Base-by-base conservation (phyloP, 2,329 filamentous ascomycete genomes). In the Thermoascus crustaceus region DNA sequence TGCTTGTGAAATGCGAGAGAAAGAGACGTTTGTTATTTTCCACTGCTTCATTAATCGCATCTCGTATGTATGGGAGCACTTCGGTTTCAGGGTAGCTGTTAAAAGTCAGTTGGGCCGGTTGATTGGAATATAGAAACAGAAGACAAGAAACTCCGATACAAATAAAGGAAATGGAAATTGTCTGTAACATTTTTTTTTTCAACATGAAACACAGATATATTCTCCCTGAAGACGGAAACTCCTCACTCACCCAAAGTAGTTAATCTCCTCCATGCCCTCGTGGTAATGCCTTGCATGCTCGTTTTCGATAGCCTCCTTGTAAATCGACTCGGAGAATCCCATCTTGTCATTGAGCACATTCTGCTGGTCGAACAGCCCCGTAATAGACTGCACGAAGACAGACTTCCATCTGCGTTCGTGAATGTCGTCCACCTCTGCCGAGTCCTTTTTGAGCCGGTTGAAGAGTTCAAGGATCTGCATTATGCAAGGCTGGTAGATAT, bases 231-330 rank as follows among this genome's bases (percentile, higher is more conserved):
- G 9, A 26, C 19, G 47, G 34, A 47, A n/a, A n/a, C n/a, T n/a
- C n/a, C n/a, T n/a, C n/a, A 25, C 51, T 34, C 41, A 66, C 39
- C 65, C 65, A 44, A 67, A 68, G 39, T 68, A 68, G 40, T 68
- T 68, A 38, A 57, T 46, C 34, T 57, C 50, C 26, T 46, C 35
- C 44, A 39, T 52, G 33, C 18, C 51, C 34, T 39, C 38, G 44
- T 42, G 58, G 40, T 45, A 66, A 42, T 58, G 45, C 31, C 54
- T 57, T n/a, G 58, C 52, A 2, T 32, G 36, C 4, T 40, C 35
- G n/a, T 50, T 39, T 4, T 40, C 41, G 5, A 63, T 44, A 11
- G 47, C 45, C 22, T 60, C 53, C 14, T 52, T 52, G 20, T 48
- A 45, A 9, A 63, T 48, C 0, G 45, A 39, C 20, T 53, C 35